These are phyloP conservation scores for Hirschioporus abietinus DNA, from an alignment of 768 basidiomycete genomes.

Conservation along the genomic window DNA sequence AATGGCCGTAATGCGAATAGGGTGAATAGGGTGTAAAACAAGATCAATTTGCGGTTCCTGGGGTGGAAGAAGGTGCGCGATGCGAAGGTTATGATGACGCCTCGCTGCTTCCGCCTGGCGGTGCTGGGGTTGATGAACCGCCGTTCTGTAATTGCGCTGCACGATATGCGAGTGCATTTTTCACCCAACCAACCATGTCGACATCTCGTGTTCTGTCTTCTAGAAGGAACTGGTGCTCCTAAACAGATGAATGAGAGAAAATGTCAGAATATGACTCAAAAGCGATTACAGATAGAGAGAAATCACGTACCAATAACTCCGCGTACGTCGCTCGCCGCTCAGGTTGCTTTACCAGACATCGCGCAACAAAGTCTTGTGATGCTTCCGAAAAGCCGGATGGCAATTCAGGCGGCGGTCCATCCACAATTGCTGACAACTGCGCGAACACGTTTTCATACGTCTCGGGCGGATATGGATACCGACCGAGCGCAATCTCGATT, in stretches of 20 bases:
- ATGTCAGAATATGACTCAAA: constrained; percentile 2
- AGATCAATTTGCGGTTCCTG: neutral
- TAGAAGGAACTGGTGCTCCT: constrained; percentile 78
- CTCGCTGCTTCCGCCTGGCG: neutral
- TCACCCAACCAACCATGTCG: constrained; percentile 85
- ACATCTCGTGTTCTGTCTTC: constrained; percentile 56
- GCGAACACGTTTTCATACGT: constrained; percentile 97
- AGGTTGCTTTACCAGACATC: constrained; percentile 80
- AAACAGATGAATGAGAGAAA: constrained; percentile 4
- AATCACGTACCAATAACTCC: constrained; percentile 60
- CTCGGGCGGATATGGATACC: constrained; percentile 95
- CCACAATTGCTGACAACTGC: constrained; percentile 93
- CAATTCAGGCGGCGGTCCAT: constrained; percentile 86
- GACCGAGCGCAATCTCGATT: constrained; percentile 86
- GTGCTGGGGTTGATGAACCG: neutral
- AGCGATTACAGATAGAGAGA: neutral
- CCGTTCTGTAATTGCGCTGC: constrained; percentile 11
- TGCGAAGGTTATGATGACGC: neutral
- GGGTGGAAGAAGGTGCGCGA: neutral
- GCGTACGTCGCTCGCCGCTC: constrained; percentile 75
- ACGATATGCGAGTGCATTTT: constrained; percentile 34
- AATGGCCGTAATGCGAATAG: neutral
- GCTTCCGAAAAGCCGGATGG: constrained; percentile 63
- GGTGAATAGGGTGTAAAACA: neutral
- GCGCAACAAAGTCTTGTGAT: constrained; percentile 78